Evolutionary conservation across 2,329 filamentous ascomycete genomes (phyloP), one percentile per base, ranked within the genome.

Genomic region (Fusarium subglutinans): DNA sequence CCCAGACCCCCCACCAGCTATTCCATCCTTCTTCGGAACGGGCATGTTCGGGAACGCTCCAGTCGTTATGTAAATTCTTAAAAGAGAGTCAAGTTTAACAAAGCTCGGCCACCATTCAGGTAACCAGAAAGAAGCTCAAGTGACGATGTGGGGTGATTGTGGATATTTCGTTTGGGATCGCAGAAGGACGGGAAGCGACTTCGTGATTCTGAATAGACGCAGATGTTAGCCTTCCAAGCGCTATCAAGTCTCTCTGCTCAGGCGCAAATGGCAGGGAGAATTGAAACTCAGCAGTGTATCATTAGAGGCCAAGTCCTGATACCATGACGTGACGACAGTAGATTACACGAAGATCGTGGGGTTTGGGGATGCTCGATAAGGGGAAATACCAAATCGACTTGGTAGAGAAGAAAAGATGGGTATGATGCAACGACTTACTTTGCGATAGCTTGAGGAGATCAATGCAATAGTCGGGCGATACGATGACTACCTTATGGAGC

Each of bases 21-120:
- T 74, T 72, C 78, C 80, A 67, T 85, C 83, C 76, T 84, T 84
- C 80, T 83, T 84, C 26, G 81, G 78, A 56, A 77, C 75, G 63
- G 83, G 80, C 83, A 84, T 84, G 26, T 78, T 80, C 18, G 70
- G 35, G 37, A 72, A 74, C 63, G 47, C 66, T 76, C 63, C 63
- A 59, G 70, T 75, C 70, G 74, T 62, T 63, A 69, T 64, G 69
- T 66, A 74, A 56, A 65, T 77, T 74, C 65, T 73, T 73, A 75
- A 77, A 77, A 72, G 72, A 72, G 62, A 66, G 72, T 74, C 53
- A 77, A 63, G 44, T 44, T 58, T 63, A 70, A 62, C 69, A 67
- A 56, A 60, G 69, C 72, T 72, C 56, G 69, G 72, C 62, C 66
- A 79, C 74, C 76, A 79, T 78, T 51, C 68, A 79, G 69, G 71